Conservation (phyloP, 257 asterid genomes). For the Solanum megistacrolobum region DNA sequence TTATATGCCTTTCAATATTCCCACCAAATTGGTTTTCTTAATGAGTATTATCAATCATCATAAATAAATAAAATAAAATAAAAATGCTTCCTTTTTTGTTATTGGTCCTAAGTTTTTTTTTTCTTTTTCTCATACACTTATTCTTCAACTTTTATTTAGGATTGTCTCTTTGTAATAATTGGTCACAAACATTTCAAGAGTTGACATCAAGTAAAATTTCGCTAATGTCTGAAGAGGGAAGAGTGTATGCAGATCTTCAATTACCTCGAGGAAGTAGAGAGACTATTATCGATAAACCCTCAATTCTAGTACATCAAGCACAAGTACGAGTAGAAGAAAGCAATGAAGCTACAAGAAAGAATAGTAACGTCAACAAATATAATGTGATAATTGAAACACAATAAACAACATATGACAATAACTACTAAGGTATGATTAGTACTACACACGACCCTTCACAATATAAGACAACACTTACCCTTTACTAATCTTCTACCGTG, state of each 20-base stretch:
- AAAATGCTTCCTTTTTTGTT: neutral
- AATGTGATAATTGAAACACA: neutral
- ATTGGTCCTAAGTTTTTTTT: neutral
- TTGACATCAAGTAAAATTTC: too few species aligned
- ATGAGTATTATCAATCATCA: neutral
- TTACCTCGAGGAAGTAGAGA: neutral
- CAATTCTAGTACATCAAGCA: neutral
- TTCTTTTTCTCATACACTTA: neutral
- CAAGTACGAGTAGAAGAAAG: neutral
- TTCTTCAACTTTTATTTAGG: neutral
- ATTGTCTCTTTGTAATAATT: neutral
- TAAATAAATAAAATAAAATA: neutral
- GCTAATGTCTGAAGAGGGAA: too few species aligned
- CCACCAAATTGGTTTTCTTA: neutral
- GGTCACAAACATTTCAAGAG: neutral
- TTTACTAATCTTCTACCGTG: too few species aligned
- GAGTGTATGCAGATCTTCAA: accelerated
- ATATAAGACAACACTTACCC: neutral
- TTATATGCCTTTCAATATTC: neutral
- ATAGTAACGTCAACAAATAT: neutral
- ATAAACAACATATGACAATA: neutral
- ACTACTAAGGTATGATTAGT: too few species aligned
- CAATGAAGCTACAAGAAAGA: neutral
- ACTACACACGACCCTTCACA: neutral
- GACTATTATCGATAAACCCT: neutral